Conservation (phyloP, 352 stramenopile genomes). For the Pythium sp. region DNA sequence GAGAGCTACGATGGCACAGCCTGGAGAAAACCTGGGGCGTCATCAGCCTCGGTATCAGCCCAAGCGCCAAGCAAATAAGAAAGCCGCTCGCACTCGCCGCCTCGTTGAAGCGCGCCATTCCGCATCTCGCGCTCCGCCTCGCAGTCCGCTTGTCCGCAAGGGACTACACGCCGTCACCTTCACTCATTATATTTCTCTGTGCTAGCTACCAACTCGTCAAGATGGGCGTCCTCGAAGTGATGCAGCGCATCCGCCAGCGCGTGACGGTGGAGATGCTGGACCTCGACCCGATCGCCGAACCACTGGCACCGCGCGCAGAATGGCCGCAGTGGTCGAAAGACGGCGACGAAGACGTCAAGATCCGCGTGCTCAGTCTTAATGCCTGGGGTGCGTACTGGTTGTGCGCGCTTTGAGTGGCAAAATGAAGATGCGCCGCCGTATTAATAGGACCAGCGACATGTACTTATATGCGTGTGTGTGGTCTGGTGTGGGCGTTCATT, state of each 20-base stretch:
- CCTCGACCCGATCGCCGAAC: constrained; percentile 47
- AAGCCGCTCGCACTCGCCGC: neutral
- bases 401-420: neutral
- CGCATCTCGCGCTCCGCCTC: constrained; percentile 3
- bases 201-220: neutral
- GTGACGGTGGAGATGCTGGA: constrained; percentile 59
- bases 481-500: neutral
- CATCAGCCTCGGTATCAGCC: neutral
- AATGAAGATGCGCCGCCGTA: neutral
- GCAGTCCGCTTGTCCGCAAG: neutral
- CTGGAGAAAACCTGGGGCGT: neutral
- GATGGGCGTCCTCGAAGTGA: constrained; percentile 34
- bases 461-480: neutral
- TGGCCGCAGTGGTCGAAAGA: constrained; percentile 31
- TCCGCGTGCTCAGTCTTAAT: constrained; percentile 75
- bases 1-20: neutral
- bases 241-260: constrained; percentile 48
- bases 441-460: constrained; percentile 7
- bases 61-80: neutral
- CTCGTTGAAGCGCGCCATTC: neutral
- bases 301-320: constrained; percentile 30
- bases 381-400: constrained; percentile 51
- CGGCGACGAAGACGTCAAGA: constrained; percentile 20
- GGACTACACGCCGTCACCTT: neutral
- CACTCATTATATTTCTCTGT: neutral